Evolutionary conservation across 2,329 filamentous ascomycete species (phyloP).

Genomic region (Xylaria sp.): DNA sequence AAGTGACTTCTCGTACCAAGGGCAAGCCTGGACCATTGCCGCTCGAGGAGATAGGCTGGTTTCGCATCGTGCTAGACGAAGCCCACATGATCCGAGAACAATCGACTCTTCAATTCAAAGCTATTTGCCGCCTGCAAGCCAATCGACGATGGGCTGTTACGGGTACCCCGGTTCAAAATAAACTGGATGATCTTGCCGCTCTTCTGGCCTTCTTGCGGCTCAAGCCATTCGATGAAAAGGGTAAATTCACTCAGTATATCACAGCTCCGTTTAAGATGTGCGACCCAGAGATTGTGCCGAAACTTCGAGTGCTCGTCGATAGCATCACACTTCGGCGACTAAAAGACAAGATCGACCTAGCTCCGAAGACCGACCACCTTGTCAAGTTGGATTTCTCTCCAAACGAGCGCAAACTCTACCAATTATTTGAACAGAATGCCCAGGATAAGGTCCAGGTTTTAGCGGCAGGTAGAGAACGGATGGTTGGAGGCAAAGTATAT

Average conservation of each 20-base stretch:
- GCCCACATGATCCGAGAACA: slow-evolving; percentile 94
- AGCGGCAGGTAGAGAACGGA: slow-evolving; percentile 69
- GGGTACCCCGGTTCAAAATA: slow-evolving; percentile 94
- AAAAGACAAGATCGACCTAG: slow-evolving; percentile 90
- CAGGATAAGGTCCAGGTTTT: slow-evolving; percentile 83
- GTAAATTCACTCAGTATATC: slow-evolving; percentile 82
- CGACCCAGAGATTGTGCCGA: slow-evolving; percentile 84
- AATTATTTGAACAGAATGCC: slow-evolving; percentile 85
- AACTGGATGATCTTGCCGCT: slow-evolving; percentile 87
- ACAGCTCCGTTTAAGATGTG: slow-evolving; percentile 87
- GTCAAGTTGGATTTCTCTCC: slow-evolving; percentile 79
- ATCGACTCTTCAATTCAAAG: slow-evolving; percentile 82
- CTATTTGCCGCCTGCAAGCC: slow-evolving; percentile 81
- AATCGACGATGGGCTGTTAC: slow-evolving; percentile 96
- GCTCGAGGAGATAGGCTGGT: slow-evolving; percentile 85
- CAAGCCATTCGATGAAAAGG: slow-evolving; percentile 83
- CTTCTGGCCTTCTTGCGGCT: slow-evolving; percentile 87
- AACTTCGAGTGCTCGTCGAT: slow-evolving; percentile 88
- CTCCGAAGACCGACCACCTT: slow-evolving; percentile 76
- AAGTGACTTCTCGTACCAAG: slow-evolving; percentile 73
- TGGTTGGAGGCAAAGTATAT: slow-evolving; percentile 86
- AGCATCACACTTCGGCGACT: slow-evolving; percentile 92
- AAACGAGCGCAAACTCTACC: slow-evolving; percentile 81
- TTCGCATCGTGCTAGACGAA: slow-evolving; percentile 92
- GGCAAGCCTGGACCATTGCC: slow-evolving; percentile 71